Percentiles rank a stretch among this genome's conserved stretches.
Conservation (phyloP, 2,329 filamentous ascomycete genomes). For the Aspergillus luchuensis region DNA sequence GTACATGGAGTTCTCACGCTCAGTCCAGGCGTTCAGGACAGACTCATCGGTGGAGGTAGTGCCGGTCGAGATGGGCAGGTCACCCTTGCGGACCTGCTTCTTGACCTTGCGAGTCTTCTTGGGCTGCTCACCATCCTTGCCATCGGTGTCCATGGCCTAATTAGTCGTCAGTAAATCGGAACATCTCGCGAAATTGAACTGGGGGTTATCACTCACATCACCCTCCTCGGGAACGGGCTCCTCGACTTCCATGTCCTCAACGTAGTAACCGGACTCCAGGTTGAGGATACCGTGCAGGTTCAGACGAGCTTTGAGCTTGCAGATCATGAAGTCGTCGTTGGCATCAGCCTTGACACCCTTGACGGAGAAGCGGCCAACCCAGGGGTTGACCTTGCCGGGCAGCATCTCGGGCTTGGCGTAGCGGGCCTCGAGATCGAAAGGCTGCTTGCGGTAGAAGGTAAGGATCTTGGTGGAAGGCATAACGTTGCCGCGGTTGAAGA, state of each 20-base stretch:
- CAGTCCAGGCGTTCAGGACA: conserved; percentile 67
- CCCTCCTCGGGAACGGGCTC: conserved; percentile 80
- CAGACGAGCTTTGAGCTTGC: conserved; percentile 96
- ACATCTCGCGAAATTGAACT: background rate
- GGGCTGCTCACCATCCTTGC: conserved; percentile 66
- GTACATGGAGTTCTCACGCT: conserved; percentile 88
- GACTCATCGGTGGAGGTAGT: conserved; percentile 75
- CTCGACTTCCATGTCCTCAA: conserved; percentile 96
- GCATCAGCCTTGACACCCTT: conserved; percentile 94
- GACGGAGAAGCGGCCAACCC: conserved; percentile 97
- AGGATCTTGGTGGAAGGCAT: conserved; percentile 99
- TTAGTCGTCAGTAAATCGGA: conserved; percentile 22
- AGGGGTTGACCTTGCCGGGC: conserved; percentile 86
- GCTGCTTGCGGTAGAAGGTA: conserved; percentile 97
- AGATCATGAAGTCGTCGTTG: conserved; percentile 98
- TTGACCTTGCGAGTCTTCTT: conserved; percentile 93
- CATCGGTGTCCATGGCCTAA: conserved; percentile 83
- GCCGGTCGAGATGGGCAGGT: conserved; percentile 81
- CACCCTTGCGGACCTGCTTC: conserved; percentile 98
- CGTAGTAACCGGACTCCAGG: conserved; percentile 95
- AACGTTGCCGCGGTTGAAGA: conserved; percentile 96
- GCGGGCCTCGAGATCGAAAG: conserved; percentile 92
- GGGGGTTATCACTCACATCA: conserved; percentile 43
- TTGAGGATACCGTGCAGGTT: conserved; percentile 97
- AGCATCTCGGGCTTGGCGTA: conserved; percentile 86